Percentiles rank a stretch among this genome's conserved stretches.
phyloP scores from a whole-genome alignment of 768 basidiomycete species.

The Serpula lacrymans region DNA sequence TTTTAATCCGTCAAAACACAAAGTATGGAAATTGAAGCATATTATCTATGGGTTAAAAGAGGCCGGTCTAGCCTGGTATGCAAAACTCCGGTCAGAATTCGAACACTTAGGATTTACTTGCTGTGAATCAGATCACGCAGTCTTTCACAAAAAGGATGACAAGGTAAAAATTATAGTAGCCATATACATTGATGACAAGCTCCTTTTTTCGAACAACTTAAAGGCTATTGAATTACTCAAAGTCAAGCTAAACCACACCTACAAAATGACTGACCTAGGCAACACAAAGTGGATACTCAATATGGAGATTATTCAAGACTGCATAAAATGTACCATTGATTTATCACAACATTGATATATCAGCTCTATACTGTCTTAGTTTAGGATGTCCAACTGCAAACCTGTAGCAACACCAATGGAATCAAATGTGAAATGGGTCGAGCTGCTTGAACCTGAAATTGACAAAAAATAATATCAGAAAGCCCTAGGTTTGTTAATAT shows the following conservation, averaged over 20 bases:
- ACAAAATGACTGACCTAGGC: too few species aligned
- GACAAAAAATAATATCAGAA: too few species aligned
- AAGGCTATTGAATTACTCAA: too few species aligned
- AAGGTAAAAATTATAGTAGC: slow-evolving; percentile 16
- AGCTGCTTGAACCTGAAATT: too few species aligned
- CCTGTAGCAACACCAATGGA: slow-evolving; percentile 14
- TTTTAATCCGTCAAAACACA: too few species aligned
- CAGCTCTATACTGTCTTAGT: slow-evolving; percentile 7
- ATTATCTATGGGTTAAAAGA: slow-evolving; percentile 28
- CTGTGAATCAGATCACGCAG: slow-evolving; percentile 18
- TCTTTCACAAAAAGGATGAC: slow-evolving; percentile 10
- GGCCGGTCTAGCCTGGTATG: slow-evolving; percentile 19
- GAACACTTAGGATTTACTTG: too few species aligned
- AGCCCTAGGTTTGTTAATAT: slow-evolving; percentile 25
- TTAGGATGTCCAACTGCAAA: slow-evolving; percentile 7
- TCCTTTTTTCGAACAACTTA: too few species aligned
- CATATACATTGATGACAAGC: slow-evolving; percentile 27
- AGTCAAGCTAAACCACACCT: too few species aligned
- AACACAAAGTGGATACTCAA: slow-evolving; percentile 24
- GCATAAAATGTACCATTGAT: slow-evolving; percentile 16
- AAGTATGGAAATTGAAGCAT: slow-evolving; percentile 17
- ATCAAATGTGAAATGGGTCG: not conserved
- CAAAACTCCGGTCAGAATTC: slow-evolving; percentile 2
- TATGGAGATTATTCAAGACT: slow-evolving; percentile 24
- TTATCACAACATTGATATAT: slow-evolving; percentile 22